Conservation (phyloP, 2,329 filamentous ascomycete species). For the Xylariaceae sp. region DNA sequence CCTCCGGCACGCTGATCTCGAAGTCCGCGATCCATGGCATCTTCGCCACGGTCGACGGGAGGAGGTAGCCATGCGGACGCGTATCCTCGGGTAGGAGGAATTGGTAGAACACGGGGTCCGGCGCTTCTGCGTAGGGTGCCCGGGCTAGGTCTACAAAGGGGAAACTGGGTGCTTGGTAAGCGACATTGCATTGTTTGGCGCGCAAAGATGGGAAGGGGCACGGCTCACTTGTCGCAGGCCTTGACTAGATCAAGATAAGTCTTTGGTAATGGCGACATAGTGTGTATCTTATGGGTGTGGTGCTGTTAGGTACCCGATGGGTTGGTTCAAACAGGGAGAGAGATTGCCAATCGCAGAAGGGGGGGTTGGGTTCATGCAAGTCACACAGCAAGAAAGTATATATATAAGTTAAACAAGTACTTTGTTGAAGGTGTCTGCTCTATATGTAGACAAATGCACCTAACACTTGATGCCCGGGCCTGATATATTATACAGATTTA, state of each 20-base stretch:
- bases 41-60: slow-evolving; percentile 44
- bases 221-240: slow-evolving; percentile 46
- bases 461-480: too few relatives aligned
- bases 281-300: not conserved
- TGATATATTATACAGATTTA: not conserved
- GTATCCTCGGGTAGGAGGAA: slow-evolving; percentile 48
- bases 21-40: slow-evolving; percentile 49
- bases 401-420: too few relatives aligned
- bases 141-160: slow-evolving; percentile 45
- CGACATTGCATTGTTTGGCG: not conserved
- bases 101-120: slow-evolving; percentile 42
- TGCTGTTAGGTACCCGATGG: too few relatives aligned
- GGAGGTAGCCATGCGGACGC: slow-evolving; percentile 53
- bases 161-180: slow-evolving; percentile 42
- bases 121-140: slow-evolving; percentile 10
- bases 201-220: not conserved
- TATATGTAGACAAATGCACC: too few relatives aligned
- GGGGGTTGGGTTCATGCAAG: too few relatives aligned
- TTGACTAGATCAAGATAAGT: slow-evolving; percentile 44
- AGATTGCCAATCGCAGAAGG: too few relatives aligned
- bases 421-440: not conserved
- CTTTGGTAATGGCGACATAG: slow-evolving; percentile 17
- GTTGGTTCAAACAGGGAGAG: too few relatives aligned
- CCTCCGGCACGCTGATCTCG: slow-evolving; percentile 29
- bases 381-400: not conserved